Evolutionary conservation across 441 rosid genomes (phyloP).

Genomic region (Bocquillonia castaneifolia): DNA sequence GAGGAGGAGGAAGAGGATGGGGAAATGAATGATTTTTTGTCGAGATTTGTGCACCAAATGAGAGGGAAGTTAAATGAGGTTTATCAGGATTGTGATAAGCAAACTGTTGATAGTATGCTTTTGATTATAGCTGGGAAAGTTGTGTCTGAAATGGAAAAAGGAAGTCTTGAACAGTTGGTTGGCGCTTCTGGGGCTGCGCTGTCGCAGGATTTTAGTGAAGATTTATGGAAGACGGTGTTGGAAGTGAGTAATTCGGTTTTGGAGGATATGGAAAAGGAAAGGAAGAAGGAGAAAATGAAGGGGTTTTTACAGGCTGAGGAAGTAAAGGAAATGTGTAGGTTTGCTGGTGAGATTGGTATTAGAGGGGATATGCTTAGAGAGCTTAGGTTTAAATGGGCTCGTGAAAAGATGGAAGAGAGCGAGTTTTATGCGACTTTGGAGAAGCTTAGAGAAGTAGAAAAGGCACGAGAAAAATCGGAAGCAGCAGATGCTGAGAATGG

Average conservation of each 20-base stretch:
- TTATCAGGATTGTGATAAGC: constrained; percentile 51
- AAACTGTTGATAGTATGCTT: constrained; percentile 67
- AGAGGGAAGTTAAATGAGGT: constrained; percentile 60
- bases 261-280: constrained; percentile 78
- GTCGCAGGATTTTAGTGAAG: constrained; percentile 65
- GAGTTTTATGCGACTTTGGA: constrained; percentile 61
- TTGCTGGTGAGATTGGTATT: constrained; percentile 87
- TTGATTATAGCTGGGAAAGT: constrained; percentile 62
- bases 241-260: constrained; percentile 72
- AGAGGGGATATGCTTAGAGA: constrained; percentile 85
- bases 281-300: constrained; percentile 82
- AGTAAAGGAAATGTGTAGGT: constrained; percentile 78
- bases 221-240: constrained; percentile 76
- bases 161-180: constrained; percentile 42
- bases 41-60: constrained; percentile 77
- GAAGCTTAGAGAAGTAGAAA: constrained; percentile 37
- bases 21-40: constrained; percentile 61
- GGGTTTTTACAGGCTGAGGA: constrained; percentile 58
- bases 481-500: constrained; percentile 25
- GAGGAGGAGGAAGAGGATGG: constrained; percentile 50
- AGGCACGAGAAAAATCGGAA: constrained; percentile 29
- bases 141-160: constrained; percentile 62
- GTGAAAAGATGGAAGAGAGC: constrained; percentile 78
- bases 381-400: constrained; percentile 83
- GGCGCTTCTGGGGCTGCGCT: constrained; percentile 29